Evolutionary conservation across 2,329 filamentous ascomycete species (phyloP).

Genomic region (Whalleya microplaca): DNA sequence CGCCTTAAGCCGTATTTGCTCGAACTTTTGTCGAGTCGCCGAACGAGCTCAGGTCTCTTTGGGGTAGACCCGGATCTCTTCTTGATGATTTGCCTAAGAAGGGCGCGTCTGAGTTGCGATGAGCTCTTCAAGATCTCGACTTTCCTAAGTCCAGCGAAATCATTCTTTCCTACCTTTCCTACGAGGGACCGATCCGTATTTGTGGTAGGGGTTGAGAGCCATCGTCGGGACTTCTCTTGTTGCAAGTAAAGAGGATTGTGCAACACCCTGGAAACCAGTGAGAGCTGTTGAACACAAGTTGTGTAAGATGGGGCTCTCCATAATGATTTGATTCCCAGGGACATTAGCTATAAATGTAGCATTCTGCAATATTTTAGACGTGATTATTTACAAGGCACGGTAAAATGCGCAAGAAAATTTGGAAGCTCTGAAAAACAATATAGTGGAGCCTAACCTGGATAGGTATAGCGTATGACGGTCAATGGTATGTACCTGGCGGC

Average conservation of each 20-base stretch:
- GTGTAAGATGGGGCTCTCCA: constrained; percentile 35
- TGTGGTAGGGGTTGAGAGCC: constrained; percentile 16
- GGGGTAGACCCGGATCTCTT: constrained; percentile 7
- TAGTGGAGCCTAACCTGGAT: too few relatives aligned
- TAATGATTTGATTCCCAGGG: constrained; percentile 36
- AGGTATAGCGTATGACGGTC: too few relatives aligned
- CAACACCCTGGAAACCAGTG: constrained; percentile 33
- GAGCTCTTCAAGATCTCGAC: not conserved
- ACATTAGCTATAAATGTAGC: constrained; percentile 37
- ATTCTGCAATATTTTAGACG: constrained; percentile 25
- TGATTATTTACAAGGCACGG: not conserved
- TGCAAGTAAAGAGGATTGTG: constrained; percentile 13
- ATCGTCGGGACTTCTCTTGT: constrained; percentile 17
- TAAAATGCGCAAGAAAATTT: constrained; percentile 9
- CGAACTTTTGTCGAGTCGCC: constrained; percentile 13
- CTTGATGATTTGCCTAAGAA: constrained; percentile 17
- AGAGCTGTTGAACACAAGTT: constrained; percentile 29
- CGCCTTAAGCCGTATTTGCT: constrained; percentile 13
- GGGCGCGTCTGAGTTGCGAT: constrained; percentile 7
- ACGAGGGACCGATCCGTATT: not conserved
- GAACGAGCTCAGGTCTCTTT: constrained; percentile 18
- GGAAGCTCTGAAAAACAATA: not conserved
- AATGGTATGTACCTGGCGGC: too few relatives aligned
- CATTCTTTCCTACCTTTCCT: not conserved
- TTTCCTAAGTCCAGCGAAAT: not conserved